Percentiles rank a stretch among this genome's conserved stretches.
phyloP scores from a whole-genome alignment of 2,329 filamentous ascomycete species.

The Nigrospora osmanthi region DNA sequence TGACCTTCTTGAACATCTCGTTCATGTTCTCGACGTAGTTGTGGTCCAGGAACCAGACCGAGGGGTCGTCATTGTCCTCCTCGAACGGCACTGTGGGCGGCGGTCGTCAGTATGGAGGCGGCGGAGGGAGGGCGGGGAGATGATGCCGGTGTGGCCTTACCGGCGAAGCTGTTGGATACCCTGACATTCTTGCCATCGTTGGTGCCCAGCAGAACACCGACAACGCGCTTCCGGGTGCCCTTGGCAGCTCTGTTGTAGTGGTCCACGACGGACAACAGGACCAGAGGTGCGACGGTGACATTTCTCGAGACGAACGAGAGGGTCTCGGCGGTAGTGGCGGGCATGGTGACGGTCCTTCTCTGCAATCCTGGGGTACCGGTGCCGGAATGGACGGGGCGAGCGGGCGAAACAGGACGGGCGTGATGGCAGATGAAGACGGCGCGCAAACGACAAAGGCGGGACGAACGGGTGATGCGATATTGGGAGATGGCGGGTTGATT shows the following conservation, averaged over 20 bases:
- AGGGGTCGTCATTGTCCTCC: constrained; percentile 96
- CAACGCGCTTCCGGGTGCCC: constrained; percentile 78
- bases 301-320: constrained; percentile 89
- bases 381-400: too few relatives aligned
- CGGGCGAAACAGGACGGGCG: not conserved
- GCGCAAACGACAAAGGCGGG: not conserved
- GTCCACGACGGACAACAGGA: constrained; percentile 95
- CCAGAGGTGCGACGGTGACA: constrained; percentile 94
- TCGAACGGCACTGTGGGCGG: constrained; percentile 76
- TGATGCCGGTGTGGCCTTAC: constrained; percentile 40
- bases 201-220: constrained; percentile 89
- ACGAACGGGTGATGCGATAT: not conserved
- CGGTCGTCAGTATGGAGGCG: constrained; percentile 1
- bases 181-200: constrained; percentile 94
- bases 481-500: too few relatives aligned
- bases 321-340: constrained; percentile 92
- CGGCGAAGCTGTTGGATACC: constrained; percentile 98
- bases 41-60: constrained; percentile 98
- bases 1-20: constrained; percentile 99
- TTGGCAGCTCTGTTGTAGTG: constrained; percentile 94
- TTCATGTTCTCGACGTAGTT: constrained; percentile 99
- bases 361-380: not conserved
- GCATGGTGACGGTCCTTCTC: constrained; percentile 55
- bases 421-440: too few relatives aligned
- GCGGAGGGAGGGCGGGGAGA: not conserved